Percentiles rank a stretch among this genome's conserved stretches.
Conservation (phyloP, 768 basidiomycete species). For the Jaapia argillacea region DNA sequence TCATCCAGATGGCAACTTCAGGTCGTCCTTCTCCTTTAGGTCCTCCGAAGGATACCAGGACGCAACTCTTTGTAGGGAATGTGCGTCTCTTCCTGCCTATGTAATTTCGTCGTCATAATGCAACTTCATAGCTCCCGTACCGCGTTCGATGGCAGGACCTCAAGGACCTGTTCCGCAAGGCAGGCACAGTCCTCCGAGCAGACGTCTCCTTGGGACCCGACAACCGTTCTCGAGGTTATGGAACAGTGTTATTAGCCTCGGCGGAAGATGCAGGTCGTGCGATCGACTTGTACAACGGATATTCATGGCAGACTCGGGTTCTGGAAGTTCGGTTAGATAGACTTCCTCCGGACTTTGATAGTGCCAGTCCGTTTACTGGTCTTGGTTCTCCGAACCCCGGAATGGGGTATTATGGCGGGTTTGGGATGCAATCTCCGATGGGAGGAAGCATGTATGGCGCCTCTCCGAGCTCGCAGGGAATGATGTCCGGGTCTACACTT, state of each 20-base stretch:
- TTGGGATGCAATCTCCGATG: too few relatives aligned
- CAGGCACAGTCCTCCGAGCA: slow-evolving; percentile 60
- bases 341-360: slow-evolving; percentile 31
- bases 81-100: slow-evolving; percentile 34
- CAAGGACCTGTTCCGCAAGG: slow-evolving; percentile 93
- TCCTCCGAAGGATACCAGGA: slow-evolving; percentile 74
- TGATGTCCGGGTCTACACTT: too few relatives aligned
- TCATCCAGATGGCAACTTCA: slow-evolving; percentile 87
- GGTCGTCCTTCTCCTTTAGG: slow-evolving; percentile 39
- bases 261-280: slow-evolving; percentile 91
- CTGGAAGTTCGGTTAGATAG: slow-evolving; percentile 90
- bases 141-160: slow-evolving; percentile 98
- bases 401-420: too few relatives aligned
- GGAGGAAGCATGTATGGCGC: too few relatives aligned
- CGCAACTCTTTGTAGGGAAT: slow-evolving; percentile 95
- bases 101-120: too few relatives aligned
- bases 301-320: slow-evolving; percentile 90
- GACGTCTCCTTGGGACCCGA: slow-evolving; percentile 57
- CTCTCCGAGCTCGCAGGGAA: slow-evolving; percentile 3
- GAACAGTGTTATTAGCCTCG: slow-evolving; percentile 90
- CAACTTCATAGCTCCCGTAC: slow-evolving; percentile 95
- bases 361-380: slow-evolving; percentile 3
- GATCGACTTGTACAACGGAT: slow-evolving; percentile 94
- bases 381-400: slow-evolving; percentile 6
- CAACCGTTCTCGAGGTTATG: slow-evolving; percentile 88